Percentiles rank a stretch among this genome's conserved stretches.
phyloP scores from a whole-genome alignment of 805 yeast species.

The Metschnikowia noctiluminum region DNA sequence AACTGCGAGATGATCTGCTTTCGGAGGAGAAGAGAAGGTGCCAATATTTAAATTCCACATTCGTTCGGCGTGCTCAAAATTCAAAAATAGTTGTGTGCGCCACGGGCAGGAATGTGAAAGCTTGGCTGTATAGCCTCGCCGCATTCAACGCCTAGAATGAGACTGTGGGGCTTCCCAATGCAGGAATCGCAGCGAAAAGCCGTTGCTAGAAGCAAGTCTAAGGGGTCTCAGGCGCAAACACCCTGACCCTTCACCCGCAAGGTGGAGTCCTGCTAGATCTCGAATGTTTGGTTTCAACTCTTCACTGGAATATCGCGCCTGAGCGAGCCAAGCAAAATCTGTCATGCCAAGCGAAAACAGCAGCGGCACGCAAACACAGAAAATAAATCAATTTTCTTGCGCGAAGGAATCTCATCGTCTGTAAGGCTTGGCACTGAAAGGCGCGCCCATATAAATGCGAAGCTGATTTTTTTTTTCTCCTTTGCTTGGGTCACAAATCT shows the following conservation, averaged over 20 bases:
- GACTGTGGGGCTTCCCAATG: background rate
- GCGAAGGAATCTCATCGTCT: background rate
- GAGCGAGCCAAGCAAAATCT: background rate
- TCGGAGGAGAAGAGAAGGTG: background rate
- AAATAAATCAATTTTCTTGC: background rate
- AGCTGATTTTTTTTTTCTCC: background rate
- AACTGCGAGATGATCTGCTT: background rate
- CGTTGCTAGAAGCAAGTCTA: background rate
- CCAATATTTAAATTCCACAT: background rate
- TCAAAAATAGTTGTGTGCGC: slow-evolving; percentile 1
- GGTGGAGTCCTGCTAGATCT: too few species aligned
- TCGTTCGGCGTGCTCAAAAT: background rate
- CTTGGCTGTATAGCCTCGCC: slow-evolving; percentile 7
- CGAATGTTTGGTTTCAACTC: too few species aligned
- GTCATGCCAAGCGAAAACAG: background rate
- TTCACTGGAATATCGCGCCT: background rate
- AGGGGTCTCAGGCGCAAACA: background rate
- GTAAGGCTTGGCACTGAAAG: background rate
- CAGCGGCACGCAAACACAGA: background rate
- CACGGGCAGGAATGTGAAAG: slow-evolving; percentile 4
- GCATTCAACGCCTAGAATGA: background rate
- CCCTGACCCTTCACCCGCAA: too few species aligned
- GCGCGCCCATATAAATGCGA: background rate
- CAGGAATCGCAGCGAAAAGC: background rate
- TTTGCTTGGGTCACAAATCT: background rate